Evolutionary conservation across 176 grass and related monocot genomes (phyloP).

Genomic region (Cocos nucifera): DNA sequence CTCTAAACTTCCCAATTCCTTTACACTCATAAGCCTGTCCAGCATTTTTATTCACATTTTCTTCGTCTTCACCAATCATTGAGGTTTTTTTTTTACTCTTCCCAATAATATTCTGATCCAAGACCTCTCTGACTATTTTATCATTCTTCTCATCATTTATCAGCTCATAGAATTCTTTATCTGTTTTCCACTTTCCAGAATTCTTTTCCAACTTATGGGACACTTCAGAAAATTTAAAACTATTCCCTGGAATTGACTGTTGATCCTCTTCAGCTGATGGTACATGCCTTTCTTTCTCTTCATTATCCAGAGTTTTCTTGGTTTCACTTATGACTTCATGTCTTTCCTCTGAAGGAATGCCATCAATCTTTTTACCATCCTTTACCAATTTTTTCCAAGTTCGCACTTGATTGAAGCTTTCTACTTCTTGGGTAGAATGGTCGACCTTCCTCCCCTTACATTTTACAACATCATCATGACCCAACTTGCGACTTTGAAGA

Average conservation of each 20-base stretch:
- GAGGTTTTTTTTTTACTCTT: constrained; percentile 13
- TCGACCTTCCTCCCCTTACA: constrained; percentile 27
- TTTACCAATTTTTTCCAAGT: constrained; percentile 18
- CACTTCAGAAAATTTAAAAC: constrained; percentile 25
- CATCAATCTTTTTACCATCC: constrained; percentile 25
- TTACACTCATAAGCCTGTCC: neutral
- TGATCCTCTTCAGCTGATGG: constrained; percentile 23
- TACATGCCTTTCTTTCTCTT: constrained; percentile 20
- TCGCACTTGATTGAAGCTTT: neutral
- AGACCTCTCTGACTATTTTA: constrained; percentile 18
- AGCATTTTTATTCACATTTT: neutral
- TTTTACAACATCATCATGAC: constrained; percentile 31
- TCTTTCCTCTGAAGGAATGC: constrained; percentile 15
- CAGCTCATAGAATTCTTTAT: constrained; percentile 61
- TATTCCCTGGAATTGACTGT: constrained; percentile 18
- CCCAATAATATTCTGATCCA: constrained; percentile 16
- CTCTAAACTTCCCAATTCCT: constrained; percentile 20
- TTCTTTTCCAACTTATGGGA: constrained; percentile 31
- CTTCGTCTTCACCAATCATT: constrained; percentile 13
- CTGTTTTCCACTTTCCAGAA: constrained; percentile 60
- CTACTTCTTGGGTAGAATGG: neutral
- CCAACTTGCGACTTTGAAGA: constrained; percentile 45
- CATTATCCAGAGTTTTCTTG: constrained; percentile 18
- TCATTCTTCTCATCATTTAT: constrained; percentile 29
- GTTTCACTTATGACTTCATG: constrained; percentile 7